A percentile compares a stretch with the other conserved stretches of the same genome.
These are phyloP conservation scores for Drosera capensis DNA, from an alignment of 148 eudicot species.

Conservation along the genomic window DNA sequence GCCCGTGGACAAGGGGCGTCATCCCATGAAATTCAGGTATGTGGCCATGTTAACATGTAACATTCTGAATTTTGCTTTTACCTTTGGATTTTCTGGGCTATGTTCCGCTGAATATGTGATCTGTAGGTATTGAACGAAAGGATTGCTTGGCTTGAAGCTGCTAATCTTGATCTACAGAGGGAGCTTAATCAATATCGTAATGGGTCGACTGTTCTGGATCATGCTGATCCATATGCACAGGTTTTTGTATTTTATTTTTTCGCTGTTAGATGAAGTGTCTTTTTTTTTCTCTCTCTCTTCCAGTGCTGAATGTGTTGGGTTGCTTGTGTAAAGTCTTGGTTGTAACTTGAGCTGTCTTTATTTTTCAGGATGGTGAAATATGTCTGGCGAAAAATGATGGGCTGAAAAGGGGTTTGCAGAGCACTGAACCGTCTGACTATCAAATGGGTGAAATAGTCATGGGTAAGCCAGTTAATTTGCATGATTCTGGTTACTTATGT, in stretches of 20 bases:
- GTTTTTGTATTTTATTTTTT: too few species aligned
- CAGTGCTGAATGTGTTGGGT: too few species aligned
- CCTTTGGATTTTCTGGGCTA: neutral
- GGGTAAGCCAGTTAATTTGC: too few species aligned
- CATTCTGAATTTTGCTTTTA: too few species aligned
- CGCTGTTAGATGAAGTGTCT: too few species aligned
- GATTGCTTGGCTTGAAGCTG: constrained; percentile 83
- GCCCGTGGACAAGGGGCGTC: constrained; percentile 81
- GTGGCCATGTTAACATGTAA: too few species aligned
- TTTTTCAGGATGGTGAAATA: constrained; percentile 35
- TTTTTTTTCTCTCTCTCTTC: too few species aligned
- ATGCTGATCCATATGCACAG: constrained; percentile 34
- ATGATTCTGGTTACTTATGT: too few species aligned
- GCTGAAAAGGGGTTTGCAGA: constrained; percentile 76
- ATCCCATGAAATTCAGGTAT: constrained; percentile 69
- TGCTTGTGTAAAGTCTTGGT: neutral
- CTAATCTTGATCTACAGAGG: constrained; percentile 71
- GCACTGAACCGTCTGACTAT: constrained; percentile 74
- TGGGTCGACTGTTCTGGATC: constrained; percentile 36
- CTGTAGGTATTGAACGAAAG: constrained; percentile 65
- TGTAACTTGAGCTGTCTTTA: neutral
- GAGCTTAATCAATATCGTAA: constrained; percentile 63
- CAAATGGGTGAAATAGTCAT: constrained; percentile 56
- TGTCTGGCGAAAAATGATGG: constrained; percentile 56
- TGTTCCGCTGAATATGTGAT: neutral